Evolutionary conservation across 2,329 filamentous ascomycete genomes (phyloP), one percentile per base, ranked within the genome.

Genomic region (Leptographium galeiforme): DNA sequence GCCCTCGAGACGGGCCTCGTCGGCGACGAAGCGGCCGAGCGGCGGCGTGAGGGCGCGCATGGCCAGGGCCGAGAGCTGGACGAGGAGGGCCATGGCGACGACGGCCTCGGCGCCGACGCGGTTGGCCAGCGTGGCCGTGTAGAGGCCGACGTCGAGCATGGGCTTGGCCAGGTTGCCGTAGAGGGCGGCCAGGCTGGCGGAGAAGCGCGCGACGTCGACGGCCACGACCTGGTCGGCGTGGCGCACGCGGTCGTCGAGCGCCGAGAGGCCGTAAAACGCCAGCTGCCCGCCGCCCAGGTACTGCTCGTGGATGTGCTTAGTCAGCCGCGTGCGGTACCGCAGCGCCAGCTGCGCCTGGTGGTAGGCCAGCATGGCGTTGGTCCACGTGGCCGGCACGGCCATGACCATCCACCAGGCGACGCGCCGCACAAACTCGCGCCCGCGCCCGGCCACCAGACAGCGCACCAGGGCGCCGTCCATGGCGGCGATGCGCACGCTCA

Each of bases 321-420:
- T 98, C 38, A 98, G 76, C 47, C 93, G 82, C 41, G 90, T 91
- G 57, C 93, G 84, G 68, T 98, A 98, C 64, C 91, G 87, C 34
- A 98, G 74, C 0, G 91, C 89, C 45, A 98, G 79, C 66, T 94
- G 89, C 63, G 90, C 94, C 72, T 98, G 93, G 64, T 98, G 93
- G 67, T 95, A 97, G 32, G 90, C 94, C 45, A 97, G 77, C 93
- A 98, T 98, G 0, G 90, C 96, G 68, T 98, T 98, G 43, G 93
- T 98, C 66, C 97, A 96, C 0, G 93, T 97, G 1, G 93, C 93
- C 11, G 93, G 93, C 16, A 98, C 78, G 32, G 93, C 91, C 59
- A 98, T 93, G 53, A 91, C 67, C 93, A 98, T 98, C 93, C 93
- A 98, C 89, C 91, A 96, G 7, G 94, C 79, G 61, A 98, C 82